These are phyloP conservation scores for Benincasa hispida DNA, from an alignment of 306 rosid genomes.

Conservation along the genomic window DNA sequence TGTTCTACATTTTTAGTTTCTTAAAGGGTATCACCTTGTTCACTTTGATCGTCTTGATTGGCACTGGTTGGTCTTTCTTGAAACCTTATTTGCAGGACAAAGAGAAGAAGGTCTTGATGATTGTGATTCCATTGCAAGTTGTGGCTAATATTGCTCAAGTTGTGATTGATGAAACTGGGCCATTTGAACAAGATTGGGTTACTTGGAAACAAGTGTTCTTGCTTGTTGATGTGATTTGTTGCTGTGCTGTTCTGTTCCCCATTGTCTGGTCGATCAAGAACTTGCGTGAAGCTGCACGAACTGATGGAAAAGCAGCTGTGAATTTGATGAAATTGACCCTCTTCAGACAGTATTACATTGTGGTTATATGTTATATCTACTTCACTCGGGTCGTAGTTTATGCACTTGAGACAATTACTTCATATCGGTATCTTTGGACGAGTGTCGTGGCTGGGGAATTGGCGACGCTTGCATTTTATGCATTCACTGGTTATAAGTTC, in stretches of 20 bases:
- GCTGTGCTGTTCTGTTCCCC: conserved; percentile 89
- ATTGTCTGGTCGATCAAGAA: conserved; percentile 97
- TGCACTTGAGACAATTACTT: conserved; percentile 81
- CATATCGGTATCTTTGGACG: conserved; percentile 87
- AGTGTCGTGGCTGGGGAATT: conserved; percentile 81
- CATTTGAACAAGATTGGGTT: conserved; percentile 65
- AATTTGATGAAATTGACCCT: conserved; percentile 87
- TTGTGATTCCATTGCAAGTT: conserved; percentile 86
- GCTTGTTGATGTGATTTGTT: conserved; percentile 84
- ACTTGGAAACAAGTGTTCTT: conserved; percentile 86
- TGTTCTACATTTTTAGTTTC: conserved; percentile 82
- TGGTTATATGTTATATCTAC: conserved; percentile 88
- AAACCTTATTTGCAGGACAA: conserved; percentile 82
- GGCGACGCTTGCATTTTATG: conserved; percentile 73
- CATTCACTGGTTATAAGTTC: conserved; percentile 78
- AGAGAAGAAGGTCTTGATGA: conserved; percentile 90
- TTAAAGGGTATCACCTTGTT: conserved; percentile 72
- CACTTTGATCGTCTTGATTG: conserved; percentile 74
- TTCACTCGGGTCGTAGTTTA: conserved; percentile 88
- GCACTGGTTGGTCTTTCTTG: conserved; percentile 93
- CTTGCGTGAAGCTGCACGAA: conserved; percentile 81
- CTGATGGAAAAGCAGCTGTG: conserved; percentile 92
- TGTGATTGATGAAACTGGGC: conserved; percentile 69
- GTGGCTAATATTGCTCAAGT: conserved; percentile 89
- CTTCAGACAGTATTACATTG: conserved; percentile 81